Conservation (phyloP, 1,139 yeast species). For the Suhomyces yuchorum region DNA sequence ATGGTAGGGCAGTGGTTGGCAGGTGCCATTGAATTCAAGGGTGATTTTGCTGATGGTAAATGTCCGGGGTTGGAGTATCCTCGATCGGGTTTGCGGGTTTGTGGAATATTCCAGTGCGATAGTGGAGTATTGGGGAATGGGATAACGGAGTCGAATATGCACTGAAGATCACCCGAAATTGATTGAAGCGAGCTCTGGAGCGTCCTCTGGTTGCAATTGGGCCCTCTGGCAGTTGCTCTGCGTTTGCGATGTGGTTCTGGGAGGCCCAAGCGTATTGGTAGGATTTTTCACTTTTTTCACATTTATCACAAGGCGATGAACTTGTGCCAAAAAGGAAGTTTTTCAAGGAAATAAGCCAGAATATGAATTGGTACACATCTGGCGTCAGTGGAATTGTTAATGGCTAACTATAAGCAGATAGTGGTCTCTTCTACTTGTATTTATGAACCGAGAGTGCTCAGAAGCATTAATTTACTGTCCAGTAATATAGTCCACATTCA, state of each 20-base stretch:
- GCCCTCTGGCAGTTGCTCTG: background rate
- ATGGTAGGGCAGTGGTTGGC: too few relatives aligned
- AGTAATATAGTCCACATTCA: too few relatives aligned
- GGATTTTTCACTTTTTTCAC: background rate
- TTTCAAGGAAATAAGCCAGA: background rate
- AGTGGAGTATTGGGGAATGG: background rate
- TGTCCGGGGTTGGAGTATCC: too few relatives aligned
- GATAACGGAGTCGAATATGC: background rate
- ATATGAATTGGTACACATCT: too few relatives aligned
- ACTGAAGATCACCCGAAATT: background rate
- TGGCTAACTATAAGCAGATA: too few relatives aligned
- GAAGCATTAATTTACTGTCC: too few relatives aligned
- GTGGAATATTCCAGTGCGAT: background rate
- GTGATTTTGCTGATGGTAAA: too few relatives aligned
- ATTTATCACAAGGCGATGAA: background rate
- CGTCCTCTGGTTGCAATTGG: background rate
- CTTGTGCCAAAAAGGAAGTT: background rate
- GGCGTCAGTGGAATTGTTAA: too few relatives aligned
- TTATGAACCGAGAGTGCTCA: too few relatives aligned
- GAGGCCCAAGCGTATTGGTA: background rate
- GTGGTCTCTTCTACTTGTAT: too few relatives aligned
- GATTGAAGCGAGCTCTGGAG: background rate
- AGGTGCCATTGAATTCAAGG: too few relatives aligned
- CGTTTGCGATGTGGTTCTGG: background rate
- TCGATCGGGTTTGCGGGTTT: background rate